These are phyloP conservation scores for Verticillium dahliae DNA, from an alignment of 2,329 filamentous ascomycete species.

Conservation along the genomic window DNA sequence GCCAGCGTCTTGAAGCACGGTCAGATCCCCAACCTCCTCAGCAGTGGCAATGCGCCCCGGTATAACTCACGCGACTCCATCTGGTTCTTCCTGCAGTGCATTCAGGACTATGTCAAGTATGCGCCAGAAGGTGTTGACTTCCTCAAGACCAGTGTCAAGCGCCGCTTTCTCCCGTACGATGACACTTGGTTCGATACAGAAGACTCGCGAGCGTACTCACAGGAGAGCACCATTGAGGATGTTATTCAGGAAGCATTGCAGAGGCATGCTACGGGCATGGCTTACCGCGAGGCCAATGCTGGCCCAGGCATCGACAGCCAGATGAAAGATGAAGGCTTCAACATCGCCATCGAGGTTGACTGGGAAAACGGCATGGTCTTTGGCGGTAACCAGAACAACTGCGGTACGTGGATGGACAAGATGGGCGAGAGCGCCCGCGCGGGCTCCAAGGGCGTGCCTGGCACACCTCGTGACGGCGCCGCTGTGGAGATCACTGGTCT, in stretches of 20 bases:
- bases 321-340: conserved; percentile 89
- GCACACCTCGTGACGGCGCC: conserved; percentile 93
- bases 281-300: conserved; percentile 91
- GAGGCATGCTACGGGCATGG: conserved; percentile 82
- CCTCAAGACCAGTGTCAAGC: conserved; percentile 68
- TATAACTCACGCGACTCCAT: conserved; percentile 96
- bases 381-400: conserved; percentile 90
- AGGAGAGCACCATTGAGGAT: conserved; percentile 76
- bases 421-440: conserved; percentile 97
- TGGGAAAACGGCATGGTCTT: conserved; percentile 89
- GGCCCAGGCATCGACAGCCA: conserved; percentile 83
- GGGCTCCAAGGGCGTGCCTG: conserved; percentile 85
- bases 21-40: conserved; percentile 93
- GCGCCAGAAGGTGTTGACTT: conserved; percentile 70
- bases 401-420: conserved; percentile 99
- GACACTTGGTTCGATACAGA: conserved; percentile 87
- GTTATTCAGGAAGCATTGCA: conserved; percentile 91
- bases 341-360: conserved; percentile 85
- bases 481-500: conserved; percentile 93
- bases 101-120: conserved; percentile 85
- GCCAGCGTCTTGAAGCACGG: conserved; percentile 95
- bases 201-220: conserved; percentile 79
- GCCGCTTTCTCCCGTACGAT: conserved; percentile 90
- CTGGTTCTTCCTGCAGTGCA: conserved; percentile 96
- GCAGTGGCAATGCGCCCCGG: conserved; percentile 75